A percentile compares a stretch with the other conserved stretches of the same genome.
Conservation (phyloP, 1,284 basidiomycete species). For the Sphagnurus paluster region DNA sequence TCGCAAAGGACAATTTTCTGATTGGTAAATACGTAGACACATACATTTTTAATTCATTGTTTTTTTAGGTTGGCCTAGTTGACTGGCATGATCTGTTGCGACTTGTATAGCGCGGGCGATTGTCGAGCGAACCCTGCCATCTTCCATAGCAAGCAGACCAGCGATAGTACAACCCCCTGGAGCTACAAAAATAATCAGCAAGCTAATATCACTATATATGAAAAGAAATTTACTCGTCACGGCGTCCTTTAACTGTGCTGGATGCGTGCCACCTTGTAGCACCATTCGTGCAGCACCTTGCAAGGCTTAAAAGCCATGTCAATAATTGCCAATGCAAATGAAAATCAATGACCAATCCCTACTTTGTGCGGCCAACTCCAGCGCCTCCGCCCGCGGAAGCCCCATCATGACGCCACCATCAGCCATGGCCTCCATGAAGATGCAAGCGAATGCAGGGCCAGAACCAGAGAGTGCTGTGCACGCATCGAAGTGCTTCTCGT, state of each 20-base stretch:
- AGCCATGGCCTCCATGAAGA: conserved; percentile 98
- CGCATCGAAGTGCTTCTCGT: conserved; percentile 98
- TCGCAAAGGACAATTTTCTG: too few relatives aligned
- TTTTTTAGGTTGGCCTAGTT: conserved; percentile 66
- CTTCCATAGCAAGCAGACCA: conserved; percentile 92
- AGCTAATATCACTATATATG: neutral
- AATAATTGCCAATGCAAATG: conserved; percentile 6
- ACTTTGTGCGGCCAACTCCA: conserved; percentile 97
- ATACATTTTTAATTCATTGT: too few relatives aligned
- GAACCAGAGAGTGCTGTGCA: conserved; percentile 96
- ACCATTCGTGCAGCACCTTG: conserved; percentile 98
- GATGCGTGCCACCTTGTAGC: conserved; percentile 84
- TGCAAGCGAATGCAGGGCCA: conserved; percentile 95
- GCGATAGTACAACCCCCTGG: conserved; percentile 99
- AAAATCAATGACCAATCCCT: conserved; percentile 30
- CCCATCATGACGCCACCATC: conserved; percentile 99
- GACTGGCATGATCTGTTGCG: conserved; percentile 85
- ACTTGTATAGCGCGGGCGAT: conserved; percentile 96
- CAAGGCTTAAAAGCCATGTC: conserved; percentile 58
- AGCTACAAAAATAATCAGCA: conserved; percentile 48
- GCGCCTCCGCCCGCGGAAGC: conserved; percentile 87
- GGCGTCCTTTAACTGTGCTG: conserved; percentile 95
- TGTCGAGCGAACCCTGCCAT: conserved; percentile 91
- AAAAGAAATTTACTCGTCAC: conserved; percentile 80
- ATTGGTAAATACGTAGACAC: too few relatives aligned